Conservation (phyloP, 768 basidiomycete species). For the Flagelloscypha sp. region DNA sequence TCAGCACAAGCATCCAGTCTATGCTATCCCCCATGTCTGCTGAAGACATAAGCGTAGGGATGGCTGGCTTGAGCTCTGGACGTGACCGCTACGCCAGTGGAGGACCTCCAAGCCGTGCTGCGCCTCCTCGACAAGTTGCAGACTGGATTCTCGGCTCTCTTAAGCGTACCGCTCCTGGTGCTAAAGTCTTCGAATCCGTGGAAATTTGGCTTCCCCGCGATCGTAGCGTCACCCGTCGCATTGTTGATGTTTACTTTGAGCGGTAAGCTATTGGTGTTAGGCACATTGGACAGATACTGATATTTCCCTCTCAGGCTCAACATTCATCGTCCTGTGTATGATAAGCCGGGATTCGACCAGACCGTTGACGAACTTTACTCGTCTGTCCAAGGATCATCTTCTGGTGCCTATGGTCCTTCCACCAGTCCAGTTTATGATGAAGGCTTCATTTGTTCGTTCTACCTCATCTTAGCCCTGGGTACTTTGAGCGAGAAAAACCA, state of each 20-base stretch:
- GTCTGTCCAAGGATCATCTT: conserved; percentile 32
- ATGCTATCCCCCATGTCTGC: conserved; percentile 37
- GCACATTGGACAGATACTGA: too few relatives aligned
- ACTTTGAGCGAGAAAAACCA: conserved; percentile 79
- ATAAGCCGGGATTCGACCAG: conserved; percentile 59
- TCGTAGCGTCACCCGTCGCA: conserved; percentile 50
- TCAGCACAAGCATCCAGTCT: too few relatives aligned
- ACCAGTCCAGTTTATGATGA: too few relatives aligned
- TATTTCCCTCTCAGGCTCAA: too few relatives aligned
- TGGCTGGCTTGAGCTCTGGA: conserved; percentile 59
- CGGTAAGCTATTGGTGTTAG: too few relatives aligned
- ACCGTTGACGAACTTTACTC: conserved; percentile 62
- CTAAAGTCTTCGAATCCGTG: conserved; percentile 25
- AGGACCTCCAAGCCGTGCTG: too few relatives aligned
- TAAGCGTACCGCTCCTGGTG: conserved; percentile 33
- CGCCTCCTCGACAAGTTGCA: conserved; percentile 50
- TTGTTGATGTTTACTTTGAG: conserved; percentile 68
- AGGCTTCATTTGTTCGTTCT: conserved; percentile 71
- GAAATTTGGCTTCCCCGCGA: conserved; percentile 72
- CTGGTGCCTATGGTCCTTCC: too few relatives aligned
- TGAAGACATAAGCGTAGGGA: conserved; percentile 74
- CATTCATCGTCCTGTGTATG: conserved; percentile 69
- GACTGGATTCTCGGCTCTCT: conserved; percentile 55
- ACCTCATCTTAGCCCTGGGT: conserved; percentile 71
- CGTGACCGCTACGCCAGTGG: conserved; percentile 55